These are phyloP conservation scores for Apophysomyces trapeziformis DNA, from an alignment of 371 early-diverging fungal species.

Conservation along the genomic window DNA sequence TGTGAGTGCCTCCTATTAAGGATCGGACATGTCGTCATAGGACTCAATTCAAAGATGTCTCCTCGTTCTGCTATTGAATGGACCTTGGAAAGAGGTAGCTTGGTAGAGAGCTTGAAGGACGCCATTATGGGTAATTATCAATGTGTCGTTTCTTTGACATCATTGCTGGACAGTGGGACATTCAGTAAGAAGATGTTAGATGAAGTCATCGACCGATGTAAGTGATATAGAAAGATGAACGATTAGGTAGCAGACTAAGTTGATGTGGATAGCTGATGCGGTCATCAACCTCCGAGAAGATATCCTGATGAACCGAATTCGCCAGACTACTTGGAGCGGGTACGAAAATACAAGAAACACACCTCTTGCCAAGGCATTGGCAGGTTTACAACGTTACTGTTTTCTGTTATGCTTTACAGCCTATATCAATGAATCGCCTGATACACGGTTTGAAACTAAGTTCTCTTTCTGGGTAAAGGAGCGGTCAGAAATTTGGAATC, in stretches of 20 bases:
- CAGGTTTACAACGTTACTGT: constrained; percentile 70
- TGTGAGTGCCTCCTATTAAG: not conserved
- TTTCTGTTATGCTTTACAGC: constrained; percentile 66
- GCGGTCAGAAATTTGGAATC: constrained; percentile 64
- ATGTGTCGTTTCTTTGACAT: constrained; percentile 53
- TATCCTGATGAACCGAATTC: constrained; percentile 64
- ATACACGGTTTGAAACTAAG: constrained; percentile 41
- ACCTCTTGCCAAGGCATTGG: constrained; percentile 54
- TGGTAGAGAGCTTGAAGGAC: constrained; percentile 62
- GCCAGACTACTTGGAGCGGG: constrained; percentile 44
- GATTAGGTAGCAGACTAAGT: not conserved
- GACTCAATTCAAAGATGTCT: constrained; percentile 36
- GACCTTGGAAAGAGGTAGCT: constrained; percentile 55
- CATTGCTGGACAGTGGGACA: constrained; percentile 59
- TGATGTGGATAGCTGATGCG: constrained; percentile 51
- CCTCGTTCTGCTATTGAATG: constrained; percentile 64
- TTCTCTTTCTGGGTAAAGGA: constrained; percentile 63
- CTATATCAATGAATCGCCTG: constrained; percentile 58
- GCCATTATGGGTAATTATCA: constrained; percentile 72
- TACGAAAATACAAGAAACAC: constrained; percentile 34
- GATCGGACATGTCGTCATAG: constrained; percentile 18
- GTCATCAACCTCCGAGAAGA: constrained; percentile 68
- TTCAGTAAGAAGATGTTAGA: constrained; percentile 61
- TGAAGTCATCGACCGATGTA: constrained; percentile 64
- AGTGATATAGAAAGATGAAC: constrained; percentile 14